Base-by-base conservation (phyloP, 2,329 filamentous ascomycete genomes). In the Penicillium sp. region DNA sequence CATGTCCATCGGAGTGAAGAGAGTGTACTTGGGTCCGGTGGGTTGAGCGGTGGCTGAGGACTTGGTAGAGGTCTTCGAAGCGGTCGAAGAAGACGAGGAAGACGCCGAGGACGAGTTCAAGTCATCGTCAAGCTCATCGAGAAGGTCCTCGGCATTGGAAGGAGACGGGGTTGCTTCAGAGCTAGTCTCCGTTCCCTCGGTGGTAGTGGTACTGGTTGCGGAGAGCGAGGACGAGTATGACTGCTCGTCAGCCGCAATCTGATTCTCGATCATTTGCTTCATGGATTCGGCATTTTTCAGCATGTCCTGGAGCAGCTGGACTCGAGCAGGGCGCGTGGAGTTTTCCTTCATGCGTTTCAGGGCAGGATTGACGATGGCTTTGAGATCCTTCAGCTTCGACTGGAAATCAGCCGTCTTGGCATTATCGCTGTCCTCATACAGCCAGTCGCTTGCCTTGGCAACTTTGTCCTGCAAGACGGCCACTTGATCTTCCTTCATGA, bases 341-440 rank as follows among this genome's bases (percentile, higher is more conserved):
- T 81, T 76, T 67, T 98, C 91, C 12, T 84, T 78, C 41, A 84
- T 83, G 50, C 93, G 82, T 63, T 79, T 82, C 57, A 89, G 78
- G 26, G 95, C 82, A 1, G 90, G 91, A 29, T 81, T 75, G 45
- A 90, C 86, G 40, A 96, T 80, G 45, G 83, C 80, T 64, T 88
- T 85, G 43, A 98, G 80, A 39, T 80, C 80, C 67, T 88, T 85
- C 43, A 94, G 79, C 65, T 85, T 88, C 47, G 80, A 77, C 66
- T 85, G 87, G 60, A 98, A 79, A 41, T 85, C 82, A 3, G 87
- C 82, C 49, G 83, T 84, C 33, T 80, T 76, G 4, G 93, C 90
- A 42, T 90, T 83, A 12, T 80, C 78, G 47, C 91, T 89, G 40
- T 90, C 90, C 12, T 81, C 87, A 65, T 95, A 93, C 50, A 98